phyloP scores from a whole-genome alignment of 2,329 filamentous ascomycete species.

The Fusarium chaquense region DNA sequence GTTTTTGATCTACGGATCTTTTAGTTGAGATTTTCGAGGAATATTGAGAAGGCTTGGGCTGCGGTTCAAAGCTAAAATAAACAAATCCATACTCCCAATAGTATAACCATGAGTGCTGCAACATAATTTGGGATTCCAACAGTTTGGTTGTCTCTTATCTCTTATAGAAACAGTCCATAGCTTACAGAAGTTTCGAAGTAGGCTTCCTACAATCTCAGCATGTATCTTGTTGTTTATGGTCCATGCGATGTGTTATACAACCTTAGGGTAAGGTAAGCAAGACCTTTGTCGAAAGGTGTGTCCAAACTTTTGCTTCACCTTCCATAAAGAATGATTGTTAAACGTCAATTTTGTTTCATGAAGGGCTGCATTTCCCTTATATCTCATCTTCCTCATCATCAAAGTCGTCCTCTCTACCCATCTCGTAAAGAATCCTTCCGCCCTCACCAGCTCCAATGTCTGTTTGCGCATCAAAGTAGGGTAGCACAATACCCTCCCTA shows the following conservation, averaged over 20 bases:
- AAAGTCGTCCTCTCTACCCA: slow-evolving; percentile 96
- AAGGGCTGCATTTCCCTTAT: slow-evolving; percentile 51
- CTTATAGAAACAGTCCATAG: neutral
- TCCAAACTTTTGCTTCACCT: neutral
- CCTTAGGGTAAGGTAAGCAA: no score
- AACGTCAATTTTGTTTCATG: neutral
- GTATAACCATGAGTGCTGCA: neutral
- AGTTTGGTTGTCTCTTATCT: neutral
- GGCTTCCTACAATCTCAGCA: neutral
- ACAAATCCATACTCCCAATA: neutral
- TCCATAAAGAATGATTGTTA: neutral
- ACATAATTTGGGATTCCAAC: neutral
- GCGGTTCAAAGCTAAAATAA: no score
- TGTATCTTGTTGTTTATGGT: neutral
- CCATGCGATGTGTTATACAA: no score
- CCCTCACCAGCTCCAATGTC: slow-evolving; percentile 83
- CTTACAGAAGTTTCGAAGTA: neutral
- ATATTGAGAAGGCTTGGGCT: no score
- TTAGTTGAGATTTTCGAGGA: no score
- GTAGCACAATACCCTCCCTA: slow-evolving; percentile 88
- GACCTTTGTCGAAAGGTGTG: neutral
- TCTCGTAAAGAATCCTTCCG: slow-evolving; percentile 94
- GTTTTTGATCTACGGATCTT: no score
- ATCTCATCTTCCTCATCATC: slow-evolving; percentile 97
- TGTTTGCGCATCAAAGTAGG: slow-evolving; percentile 96